These are phyloP conservation scores for Aureobasidium melanogenum DNA, from an alignment of 2,329 filamentous ascomycete species.

Conservation along the genomic window DNA sequence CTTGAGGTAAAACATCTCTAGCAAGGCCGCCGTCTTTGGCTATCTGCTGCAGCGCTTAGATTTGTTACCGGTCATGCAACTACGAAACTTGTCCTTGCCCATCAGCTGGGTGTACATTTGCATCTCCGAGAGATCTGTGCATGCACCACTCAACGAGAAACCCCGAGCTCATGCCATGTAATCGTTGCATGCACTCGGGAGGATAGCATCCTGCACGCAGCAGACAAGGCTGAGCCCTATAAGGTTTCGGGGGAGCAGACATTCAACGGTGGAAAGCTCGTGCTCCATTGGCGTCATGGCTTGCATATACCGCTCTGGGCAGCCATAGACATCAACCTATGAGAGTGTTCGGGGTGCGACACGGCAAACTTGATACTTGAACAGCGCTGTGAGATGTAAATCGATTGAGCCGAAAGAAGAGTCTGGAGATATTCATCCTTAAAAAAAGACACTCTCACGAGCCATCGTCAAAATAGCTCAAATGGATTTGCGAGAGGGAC, in stretches of 20 bases:
- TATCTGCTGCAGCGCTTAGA: neutral
- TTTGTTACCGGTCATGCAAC: neutral
- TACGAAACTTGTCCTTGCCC: neutral
- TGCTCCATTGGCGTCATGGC: neutral
- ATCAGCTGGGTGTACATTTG: neutral
- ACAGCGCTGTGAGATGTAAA: neutral
- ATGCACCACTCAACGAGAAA: constrained; percentile 1
- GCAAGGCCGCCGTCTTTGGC: neutral
- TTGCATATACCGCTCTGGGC: constrained; percentile 1
- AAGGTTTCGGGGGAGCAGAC: constrained; percentile 11
- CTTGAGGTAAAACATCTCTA: neutral
- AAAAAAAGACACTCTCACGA: neutral
- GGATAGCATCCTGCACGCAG: neutral
- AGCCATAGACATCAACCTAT: neutral
- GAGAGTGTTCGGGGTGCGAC: neutral
- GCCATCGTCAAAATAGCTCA: neutral
- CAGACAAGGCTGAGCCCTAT: constrained; percentile 2
- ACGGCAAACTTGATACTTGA: neutral
- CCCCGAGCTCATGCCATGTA: neutral
- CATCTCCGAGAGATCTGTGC: neutral
- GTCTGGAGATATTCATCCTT: neutral
- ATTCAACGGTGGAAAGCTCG: neutral
- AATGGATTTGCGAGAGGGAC: neutral
- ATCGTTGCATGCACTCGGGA: neutral
- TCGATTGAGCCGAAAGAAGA: neutral